These are phyloP conservation scores for Cutaneotrichosporon spelunceum DNA, from an alignment of 1,284 basidiomycete species.

Conservation along the genomic window DNA sequence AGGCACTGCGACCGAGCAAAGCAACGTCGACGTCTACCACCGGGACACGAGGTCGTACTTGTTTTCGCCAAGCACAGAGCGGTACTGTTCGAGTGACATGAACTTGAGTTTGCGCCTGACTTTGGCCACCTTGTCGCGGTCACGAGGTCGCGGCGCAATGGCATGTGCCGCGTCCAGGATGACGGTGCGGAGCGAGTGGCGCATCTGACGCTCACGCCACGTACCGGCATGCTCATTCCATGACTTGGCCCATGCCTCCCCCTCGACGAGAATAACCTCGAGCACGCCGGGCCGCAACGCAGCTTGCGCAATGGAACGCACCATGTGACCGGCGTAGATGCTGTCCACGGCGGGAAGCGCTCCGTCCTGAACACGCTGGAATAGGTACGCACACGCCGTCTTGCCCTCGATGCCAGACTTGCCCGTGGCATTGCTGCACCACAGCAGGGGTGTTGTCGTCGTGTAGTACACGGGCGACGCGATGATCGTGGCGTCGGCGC, in stretches of 20 bases:
- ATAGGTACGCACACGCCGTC: slow-evolving; percentile 1
- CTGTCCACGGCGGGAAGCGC: slow-evolving; percentile 1
- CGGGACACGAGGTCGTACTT: background rate
- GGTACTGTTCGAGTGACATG: slow-evolving; percentile 2
- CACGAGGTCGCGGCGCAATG: background rate
- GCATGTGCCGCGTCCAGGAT: background rate
- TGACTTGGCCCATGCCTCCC: slow-evolving; percentile 3
- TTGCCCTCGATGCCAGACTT: background rate
- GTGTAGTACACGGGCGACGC: slow-evolving; percentile 2
- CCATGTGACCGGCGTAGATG: slow-evolving; percentile 5
- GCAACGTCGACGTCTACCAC: background rate
- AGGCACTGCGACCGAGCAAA: background rate
- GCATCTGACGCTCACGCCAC: slow-evolving; percentile 3
- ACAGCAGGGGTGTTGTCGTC: slow-evolving; percentile 1
- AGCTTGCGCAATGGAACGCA: background rate
- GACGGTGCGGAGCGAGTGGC: background rate
- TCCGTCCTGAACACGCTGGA: slow-evolving; percentile 4
- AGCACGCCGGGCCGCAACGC: background rate
- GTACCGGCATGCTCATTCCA: slow-evolving; percentile 1
- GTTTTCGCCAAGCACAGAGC: background rate
- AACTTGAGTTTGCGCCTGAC: slow-evolving; percentile 5
- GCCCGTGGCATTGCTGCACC: background rate
- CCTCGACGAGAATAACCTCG: slow-evolving; percentile 5
- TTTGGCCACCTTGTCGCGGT: slow-evolving; percentile 1
- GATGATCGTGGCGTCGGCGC: background rate